These are phyloP conservation scores for Sporisorium graminicola DNA, from an alignment of 1,284 basidiomycete species.

Conservation along the genomic window DNA sequence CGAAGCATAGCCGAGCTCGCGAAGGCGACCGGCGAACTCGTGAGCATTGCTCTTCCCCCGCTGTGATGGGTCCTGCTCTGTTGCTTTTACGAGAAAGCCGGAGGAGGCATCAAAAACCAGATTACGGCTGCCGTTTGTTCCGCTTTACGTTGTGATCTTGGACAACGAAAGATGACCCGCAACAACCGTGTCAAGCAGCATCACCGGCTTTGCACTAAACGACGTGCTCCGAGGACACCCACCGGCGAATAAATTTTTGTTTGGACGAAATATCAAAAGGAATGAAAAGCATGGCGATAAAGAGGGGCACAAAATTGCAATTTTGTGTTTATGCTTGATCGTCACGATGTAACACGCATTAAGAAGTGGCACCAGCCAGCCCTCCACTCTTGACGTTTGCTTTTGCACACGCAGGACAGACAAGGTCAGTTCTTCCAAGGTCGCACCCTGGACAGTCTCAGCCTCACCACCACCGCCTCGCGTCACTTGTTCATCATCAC, in stretches of 20 bases:
- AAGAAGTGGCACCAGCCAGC: background rate
- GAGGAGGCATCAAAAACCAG: background rate
- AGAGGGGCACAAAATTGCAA: background rate
- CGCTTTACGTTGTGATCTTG: background rate
- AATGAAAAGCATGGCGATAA: background rate
- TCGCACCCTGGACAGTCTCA: background rate
- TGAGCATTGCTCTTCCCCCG: background rate
- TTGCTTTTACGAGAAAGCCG: too few relatives aligned
- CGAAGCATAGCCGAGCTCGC: slow-evolving; percentile 4
- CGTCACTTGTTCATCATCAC: background rate
- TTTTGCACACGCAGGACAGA: too few relatives aligned
- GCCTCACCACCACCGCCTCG: background rate
- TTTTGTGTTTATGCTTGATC: background rate
- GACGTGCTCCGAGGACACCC: background rate
- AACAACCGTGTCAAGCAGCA: background rate
- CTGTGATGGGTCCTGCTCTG: too few relatives aligned
- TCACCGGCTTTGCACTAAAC: background rate
- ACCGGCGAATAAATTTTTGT: background rate
- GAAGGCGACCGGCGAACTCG: slow-evolving; percentile 3
- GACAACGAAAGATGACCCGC: background rate
- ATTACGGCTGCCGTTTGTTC: background rate
- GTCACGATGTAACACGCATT: background rate
- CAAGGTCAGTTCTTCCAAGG: background rate
- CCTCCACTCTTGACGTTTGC: background rate
- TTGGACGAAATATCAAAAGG: background rate